Base-by-base conservation (phyloP, 139 green algal genomes). In the Pleodorina starrii region DNA sequence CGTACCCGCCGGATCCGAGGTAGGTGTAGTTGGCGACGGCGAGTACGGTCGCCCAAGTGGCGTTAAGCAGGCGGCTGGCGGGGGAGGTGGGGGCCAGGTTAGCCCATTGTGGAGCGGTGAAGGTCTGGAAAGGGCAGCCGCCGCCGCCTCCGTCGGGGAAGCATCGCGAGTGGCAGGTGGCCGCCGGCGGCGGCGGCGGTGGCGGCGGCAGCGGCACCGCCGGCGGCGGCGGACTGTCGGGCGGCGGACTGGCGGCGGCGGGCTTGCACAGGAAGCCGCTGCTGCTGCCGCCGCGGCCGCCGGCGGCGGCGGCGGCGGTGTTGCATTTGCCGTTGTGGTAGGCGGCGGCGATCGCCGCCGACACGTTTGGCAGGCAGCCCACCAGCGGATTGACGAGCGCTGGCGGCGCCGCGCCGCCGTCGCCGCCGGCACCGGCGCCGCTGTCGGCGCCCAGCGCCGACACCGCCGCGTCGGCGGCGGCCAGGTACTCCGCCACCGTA, bases 321-420 rank as follows among this genome's bases (percentile, higher is more conserved):
- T 32, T 21, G 10, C 68, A 76, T 1, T 10, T 25, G 68, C 32
- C 32, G 16, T 19, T 11, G 29, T 27, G 48, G 76, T 69, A 84
- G 16, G 48, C 48, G 19, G 29, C 48, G n/a, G 76, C 76, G n/a
- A 84, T 68, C 46, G 76, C 48, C 29, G 48, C 27, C 32, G 76
- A 84, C 2, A 69, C 76, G 6, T 14, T 14, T n/a, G 48, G 29
- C 48, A 84, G n/a, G 76, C 76, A 84, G 12, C 48, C 76, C 76
- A 32, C 46, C 27, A 84, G 76, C 48, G 76, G 76, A 2, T 9
- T n/a, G 57, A 11, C 19, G 57, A 11, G 57, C 57, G 14, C 57
- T 5, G 57, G 57, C 57, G 48, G 48, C 12, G 48, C 48, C 48
- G 48, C 11, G 48, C 48, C 11, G 48, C 11, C 11, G n/a, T n/a